These are phyloP conservation scores for Aaosphaeria pasadenensis DNA, from an alignment of 2,329 filamentous ascomycete genomes.

Conservation along the genomic window DNA sequence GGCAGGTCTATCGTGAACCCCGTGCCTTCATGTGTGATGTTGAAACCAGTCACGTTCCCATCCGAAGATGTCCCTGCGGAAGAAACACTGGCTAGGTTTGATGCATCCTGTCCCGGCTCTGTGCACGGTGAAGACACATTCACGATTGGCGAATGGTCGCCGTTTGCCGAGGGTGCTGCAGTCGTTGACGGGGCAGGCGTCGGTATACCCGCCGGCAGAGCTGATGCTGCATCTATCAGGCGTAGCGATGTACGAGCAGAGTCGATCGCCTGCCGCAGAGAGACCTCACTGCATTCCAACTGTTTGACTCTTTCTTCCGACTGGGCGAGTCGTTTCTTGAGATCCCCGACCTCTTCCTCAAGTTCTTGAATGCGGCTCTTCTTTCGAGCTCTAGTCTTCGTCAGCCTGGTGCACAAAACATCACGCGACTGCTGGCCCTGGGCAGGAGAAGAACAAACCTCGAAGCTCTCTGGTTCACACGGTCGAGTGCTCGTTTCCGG, in stretches of 20 bases:
- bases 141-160: background rate
- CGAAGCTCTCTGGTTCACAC: constrained; percentile 7
- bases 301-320: constrained; percentile 5
- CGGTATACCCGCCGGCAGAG: background rate
- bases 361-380: constrained; percentile 4
- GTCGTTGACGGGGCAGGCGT: background rate
- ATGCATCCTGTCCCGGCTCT: background rate
- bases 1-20: constrained; percentile 6
- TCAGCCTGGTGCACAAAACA: too few relatives aligned
- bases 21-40: constrained; percentile 1
- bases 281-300: constrained; percentile 2
- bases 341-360: background rate
- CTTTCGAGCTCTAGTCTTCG: constrained; percentile 4
- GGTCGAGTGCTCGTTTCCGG: constrained; percentile 8
- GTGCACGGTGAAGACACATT: background rate
- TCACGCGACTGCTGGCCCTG: too few relatives aligned
- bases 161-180: background rate
- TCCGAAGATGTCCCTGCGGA: background rate
- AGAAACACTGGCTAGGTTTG: background rate
- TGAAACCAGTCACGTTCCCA: background rate
- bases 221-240: constrained; percentile 1
- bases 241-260: constrained; percentile 5
- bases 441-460: constrained; percentile 1
- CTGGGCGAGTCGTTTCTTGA: background rate
- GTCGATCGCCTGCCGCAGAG: constrained; percentile 5